Percentiles rank a stretch among this genome's conserved stretches.
Evolutionary conservation across 164 flowering plant genomes (phyloP).

Genomic region (Cinnamomum chago): DNA sequence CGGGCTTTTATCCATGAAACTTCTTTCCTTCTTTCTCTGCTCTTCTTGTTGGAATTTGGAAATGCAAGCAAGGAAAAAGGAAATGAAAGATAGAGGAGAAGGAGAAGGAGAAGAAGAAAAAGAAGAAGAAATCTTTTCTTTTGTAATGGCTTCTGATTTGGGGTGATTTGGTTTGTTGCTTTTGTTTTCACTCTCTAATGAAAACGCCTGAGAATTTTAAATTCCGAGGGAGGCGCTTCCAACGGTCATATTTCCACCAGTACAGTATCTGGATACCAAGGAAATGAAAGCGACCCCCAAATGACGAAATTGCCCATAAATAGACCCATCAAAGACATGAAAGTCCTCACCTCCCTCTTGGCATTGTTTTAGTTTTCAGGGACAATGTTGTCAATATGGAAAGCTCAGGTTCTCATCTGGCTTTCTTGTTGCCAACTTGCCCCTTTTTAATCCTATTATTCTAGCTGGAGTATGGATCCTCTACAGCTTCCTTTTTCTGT

Average conservation of each 20-base stretch:
- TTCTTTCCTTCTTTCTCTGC: background rate
- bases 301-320: background rate
- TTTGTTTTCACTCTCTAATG: background rate
- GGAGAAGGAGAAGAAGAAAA: background rate
- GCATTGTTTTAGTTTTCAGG: background rate
- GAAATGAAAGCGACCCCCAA: background rate
- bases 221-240: background rate
- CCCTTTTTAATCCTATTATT: background rate
- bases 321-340: background rate
- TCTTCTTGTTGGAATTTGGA: background rate
- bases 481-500: no score
- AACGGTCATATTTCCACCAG: constrained; percentile 4
- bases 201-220: background rate
- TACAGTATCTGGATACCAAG: background rate
- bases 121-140: background rate
- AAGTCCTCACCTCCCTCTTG: background rate
- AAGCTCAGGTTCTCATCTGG: background rate
- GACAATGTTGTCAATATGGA: background rate
- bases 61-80: background rate
- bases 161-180: constrained; percentile 11
- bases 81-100: constrained; percentile 2
- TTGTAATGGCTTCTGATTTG: background rate
- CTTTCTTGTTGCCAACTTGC: background rate
- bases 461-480: background rate
- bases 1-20: constrained; percentile 32